phyloP scores from a whole-genome alignment of 2,329 filamentous ascomycete genomes.

The Westerdykella aurantiaca region DNA sequence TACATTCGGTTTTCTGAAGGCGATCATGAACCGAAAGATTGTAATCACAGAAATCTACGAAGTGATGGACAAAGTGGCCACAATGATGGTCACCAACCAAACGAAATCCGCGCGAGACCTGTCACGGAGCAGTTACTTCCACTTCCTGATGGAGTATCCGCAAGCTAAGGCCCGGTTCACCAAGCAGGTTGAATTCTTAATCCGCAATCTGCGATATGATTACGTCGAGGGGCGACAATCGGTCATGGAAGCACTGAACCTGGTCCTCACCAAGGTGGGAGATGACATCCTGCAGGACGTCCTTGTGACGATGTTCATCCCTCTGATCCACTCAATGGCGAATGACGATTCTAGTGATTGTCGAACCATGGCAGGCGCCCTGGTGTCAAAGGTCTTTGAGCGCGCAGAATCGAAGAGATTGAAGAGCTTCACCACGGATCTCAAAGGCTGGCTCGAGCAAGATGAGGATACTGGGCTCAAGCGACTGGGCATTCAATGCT shows the following conservation, averaged over 20 bases:
- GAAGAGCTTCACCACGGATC: constrained; percentile 62
- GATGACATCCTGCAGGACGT: constrained; percentile 73
- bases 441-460: constrained; percentile 72
- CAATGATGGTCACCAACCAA: constrained; percentile 94
- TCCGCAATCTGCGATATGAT: constrained; percentile 86
- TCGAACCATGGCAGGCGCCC: constrained; percentile 69
- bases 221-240: constrained; percentile 84
- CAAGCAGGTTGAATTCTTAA: constrained; percentile 82
- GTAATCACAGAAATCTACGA: constrained; percentile 88
- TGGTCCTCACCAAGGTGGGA: constrained; percentile 78
- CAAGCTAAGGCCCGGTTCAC: constrained; percentile 84
- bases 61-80: constrained; percentile 72
- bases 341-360: constrained; percentile 88
- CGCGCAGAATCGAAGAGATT: constrained; percentile 68
- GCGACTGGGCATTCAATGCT: constrained; percentile 71
- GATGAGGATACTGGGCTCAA: constrained; percentile 65
- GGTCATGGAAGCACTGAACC: constrained; percentile 84
- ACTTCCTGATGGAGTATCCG: constrained; percentile 91
- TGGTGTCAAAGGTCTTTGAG: constrained; percentile 76
- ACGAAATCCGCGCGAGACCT: constrained; percentile 82
- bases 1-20: constrained; percentile 88
- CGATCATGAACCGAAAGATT: constrained; percentile 77
- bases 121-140: constrained; percentile 82
- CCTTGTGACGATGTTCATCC: constrained; percentile 74
- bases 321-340: constrained; percentile 74